A percentile compares a stretch with the other conserved stretches of the same genome.
These are phyloP conservation scores for Yarrowia sp. DNA, from an alignment of 805 yeast species.

Conservation along the genomic window DNA sequence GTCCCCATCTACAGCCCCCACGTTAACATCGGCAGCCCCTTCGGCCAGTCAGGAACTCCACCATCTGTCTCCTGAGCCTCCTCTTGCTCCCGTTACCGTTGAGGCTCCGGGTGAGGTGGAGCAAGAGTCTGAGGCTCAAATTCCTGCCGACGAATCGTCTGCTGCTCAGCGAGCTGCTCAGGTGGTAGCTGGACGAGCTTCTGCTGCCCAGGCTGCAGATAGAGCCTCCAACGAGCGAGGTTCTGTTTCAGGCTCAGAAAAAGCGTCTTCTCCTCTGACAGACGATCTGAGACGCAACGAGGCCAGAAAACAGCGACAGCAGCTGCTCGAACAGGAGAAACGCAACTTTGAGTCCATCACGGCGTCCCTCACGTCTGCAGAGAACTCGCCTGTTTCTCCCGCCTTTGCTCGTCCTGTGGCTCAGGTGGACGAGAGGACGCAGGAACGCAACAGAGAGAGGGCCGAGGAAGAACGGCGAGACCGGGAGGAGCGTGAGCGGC, in stretches of 20 bases:
- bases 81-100: constrained; percentile 6
- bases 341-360: constrained; percentile 10
- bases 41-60: background rate
- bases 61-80: background rate
- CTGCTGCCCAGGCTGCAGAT: no score
- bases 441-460: background rate
- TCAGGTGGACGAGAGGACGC: background rate
- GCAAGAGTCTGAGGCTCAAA: no score
- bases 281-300: constrained; percentile 2
- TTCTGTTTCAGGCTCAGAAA: no score
- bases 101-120: background rate
- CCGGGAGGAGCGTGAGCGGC: background rate
- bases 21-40: background rate
- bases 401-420: background rate
- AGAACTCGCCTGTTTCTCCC: background rate
- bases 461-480: constrained; percentile 15
- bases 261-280: no score
- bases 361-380: background rate
- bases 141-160: no score
- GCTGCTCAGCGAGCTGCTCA: no score
- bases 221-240: no score
- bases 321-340: constrained; percentile 5
- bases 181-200: no score
- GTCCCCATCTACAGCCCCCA: background rate
- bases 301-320: constrained; percentile 14